These are phyloP conservation scores for Malus hybrid DNA, from an alignment of 331 rosid species.

Conservation along the genomic window DNA sequence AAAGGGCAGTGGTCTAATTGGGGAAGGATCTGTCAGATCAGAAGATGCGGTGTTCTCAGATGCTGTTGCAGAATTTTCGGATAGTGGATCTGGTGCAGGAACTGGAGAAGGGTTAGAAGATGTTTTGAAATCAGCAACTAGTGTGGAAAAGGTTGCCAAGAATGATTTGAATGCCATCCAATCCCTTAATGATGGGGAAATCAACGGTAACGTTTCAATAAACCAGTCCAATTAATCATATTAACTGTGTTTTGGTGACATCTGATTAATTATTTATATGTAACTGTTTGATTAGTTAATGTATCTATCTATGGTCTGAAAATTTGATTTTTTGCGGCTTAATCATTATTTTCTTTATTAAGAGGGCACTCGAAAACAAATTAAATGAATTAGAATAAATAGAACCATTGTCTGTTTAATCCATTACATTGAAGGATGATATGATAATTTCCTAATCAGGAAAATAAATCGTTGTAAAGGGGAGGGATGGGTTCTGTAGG, in stretches of 20 bases:
- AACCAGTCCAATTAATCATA: not conserved
- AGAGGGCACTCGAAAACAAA: not conserved
- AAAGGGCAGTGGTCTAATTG: constrained; percentile 28
- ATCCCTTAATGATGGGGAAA: constrained; percentile 14
- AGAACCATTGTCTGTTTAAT: not conserved
- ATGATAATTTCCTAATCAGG: not conserved
- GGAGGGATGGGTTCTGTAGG: not conserved
- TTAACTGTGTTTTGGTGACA: not conserved
- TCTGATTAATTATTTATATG: not conserved
- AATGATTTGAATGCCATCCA: constrained; percentile 21
- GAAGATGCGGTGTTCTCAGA: constrained; percentile 67
- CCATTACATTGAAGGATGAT: not conserved
- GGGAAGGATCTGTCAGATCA: constrained; percentile 24
- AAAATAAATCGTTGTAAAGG: not conserved
- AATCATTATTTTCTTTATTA: not conserved
- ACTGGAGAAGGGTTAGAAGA: constrained; percentile 14
- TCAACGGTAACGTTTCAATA: constrained; percentile 32
- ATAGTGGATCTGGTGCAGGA: constrained; percentile 20
- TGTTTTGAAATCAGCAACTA: constrained; percentile 18
- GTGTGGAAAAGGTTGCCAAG: constrained; percentile 20
- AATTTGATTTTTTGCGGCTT: not conserved
- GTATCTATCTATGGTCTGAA: not conserved
- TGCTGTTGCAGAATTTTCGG: constrained; percentile 65
- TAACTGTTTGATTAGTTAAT: not conserved
- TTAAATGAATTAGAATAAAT: not conserved